phyloP scores from a whole-genome alignment of 208 protist species.

The Crithidia brevicula region DNA sequence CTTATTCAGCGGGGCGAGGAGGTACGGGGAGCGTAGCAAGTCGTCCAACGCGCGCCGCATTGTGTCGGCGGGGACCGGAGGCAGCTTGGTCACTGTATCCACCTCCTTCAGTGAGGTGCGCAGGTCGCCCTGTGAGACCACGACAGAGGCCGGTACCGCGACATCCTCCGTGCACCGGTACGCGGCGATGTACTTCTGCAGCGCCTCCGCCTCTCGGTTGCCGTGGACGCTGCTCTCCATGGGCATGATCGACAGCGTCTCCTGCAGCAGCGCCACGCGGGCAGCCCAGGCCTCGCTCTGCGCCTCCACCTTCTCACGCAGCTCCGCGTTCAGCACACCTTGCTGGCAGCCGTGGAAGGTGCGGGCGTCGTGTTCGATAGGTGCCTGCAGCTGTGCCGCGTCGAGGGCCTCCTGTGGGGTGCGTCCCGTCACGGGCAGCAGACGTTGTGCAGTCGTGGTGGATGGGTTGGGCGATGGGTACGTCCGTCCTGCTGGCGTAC shows the following conservation, averaged over 20 bases:
- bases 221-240: constrained; percentile 39
- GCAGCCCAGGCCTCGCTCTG: constrained; percentile 47
- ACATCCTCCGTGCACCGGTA: constrained; percentile 74
- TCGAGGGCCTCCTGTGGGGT: constrained; percentile 34
- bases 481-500: constrained; percentile 11
- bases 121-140: constrained; percentile 50
- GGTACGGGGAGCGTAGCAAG: constrained; percentile 60
- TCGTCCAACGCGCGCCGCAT: constrained; percentile 66
- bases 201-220: constrained; percentile 39
- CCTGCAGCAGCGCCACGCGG: constrained; percentile 48
- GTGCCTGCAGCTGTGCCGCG: constrained; percentile 39
- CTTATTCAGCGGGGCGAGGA: constrained; percentile 66
- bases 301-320: constrained; percentile 64
- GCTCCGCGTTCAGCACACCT: constrained; percentile 73
- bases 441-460: constrained; percentile 4
- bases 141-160: constrained; percentile 36
- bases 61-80: constrained; percentile 42
- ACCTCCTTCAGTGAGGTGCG: constrained; percentile 34
- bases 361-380: constrained; percentile 53
- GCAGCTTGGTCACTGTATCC: constrained; percentile 39
- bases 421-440: constrained; percentile 21
- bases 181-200: constrained; percentile 51
- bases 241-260: constrained; percentile 47
- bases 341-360: constrained; percentile 85
- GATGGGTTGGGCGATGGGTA: constrained; percentile 14